Evolutionary conservation across 176 grass and related monocot genomes (phyloP).

Genomic region (Ensete ventricosum): DNA sequence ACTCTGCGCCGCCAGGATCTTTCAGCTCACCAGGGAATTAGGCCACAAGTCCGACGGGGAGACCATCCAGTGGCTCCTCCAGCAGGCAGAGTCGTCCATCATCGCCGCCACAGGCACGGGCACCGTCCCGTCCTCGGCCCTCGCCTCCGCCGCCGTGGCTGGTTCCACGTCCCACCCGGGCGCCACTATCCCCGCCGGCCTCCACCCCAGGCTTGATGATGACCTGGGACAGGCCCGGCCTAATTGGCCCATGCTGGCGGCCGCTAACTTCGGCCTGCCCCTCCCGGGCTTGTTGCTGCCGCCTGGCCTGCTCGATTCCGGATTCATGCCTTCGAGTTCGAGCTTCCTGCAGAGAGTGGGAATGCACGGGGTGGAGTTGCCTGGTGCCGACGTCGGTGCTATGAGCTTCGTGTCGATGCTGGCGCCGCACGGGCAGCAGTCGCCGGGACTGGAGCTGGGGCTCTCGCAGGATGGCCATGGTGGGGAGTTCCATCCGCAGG

Average conservation of each 20-base stretch:
- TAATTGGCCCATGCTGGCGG: conserved; percentile 12
- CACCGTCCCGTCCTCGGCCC: conserved; percentile 61
- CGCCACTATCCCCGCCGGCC: not conserved
- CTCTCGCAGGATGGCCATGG: conserved; percentile 66
- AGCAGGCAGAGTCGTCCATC: conserved; percentile 77
- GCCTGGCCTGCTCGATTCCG: conserved; percentile 26
- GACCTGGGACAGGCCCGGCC: conserved; percentile 4
- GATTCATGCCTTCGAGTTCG: conserved; percentile 29
- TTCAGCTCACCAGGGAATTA: conserved; percentile 68
- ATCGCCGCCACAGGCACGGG: conserved; percentile 63
- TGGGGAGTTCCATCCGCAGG: conserved; percentile 42
- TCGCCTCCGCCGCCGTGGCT: conserved; percentile 28
- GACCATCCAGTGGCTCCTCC: conserved; percentile 82
- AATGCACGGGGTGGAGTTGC: conserved; percentile 16
- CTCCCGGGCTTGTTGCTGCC: conserved; percentile 41
- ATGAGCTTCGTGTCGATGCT: conserved; percentile 75
- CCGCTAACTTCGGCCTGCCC: conserved; percentile 26
- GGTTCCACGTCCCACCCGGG: conserved; percentile 34
- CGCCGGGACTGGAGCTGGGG: conserved; percentile 67
- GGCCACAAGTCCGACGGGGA: conserved; percentile 87
- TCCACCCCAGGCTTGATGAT: conserved; percentile 17
- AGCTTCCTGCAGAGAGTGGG: conserved; percentile 20
- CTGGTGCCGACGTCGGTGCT: conserved; percentile 28
- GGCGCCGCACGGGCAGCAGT: conserved; percentile 32
- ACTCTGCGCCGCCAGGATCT: conserved; percentile 76